A percentile compares a stretch with the other conserved stretches of the same genome.
Conservation (phyloP, 1,284 basidiomycete species). For the Pterulicium gracile region DNA sequence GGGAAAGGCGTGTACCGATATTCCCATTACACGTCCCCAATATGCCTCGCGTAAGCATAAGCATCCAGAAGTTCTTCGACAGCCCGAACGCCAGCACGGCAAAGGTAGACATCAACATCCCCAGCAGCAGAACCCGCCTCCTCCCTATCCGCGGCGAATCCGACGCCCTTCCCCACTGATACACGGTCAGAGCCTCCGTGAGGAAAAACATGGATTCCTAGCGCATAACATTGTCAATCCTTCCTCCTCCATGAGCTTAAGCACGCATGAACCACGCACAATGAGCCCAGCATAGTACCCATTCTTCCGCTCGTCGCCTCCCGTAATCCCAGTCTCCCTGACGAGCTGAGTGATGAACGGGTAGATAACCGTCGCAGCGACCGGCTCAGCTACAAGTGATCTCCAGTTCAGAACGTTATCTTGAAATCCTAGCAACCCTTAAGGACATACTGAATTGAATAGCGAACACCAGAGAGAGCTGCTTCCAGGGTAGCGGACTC, state of each 20-base stretch:
- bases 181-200: conserved; percentile 17
- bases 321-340: conserved; percentile 17
- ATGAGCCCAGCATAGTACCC: conserved; percentile 29
- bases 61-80: conserved; percentile 15
- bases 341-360: conserved; percentile 24
- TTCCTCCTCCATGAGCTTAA: not conserved
- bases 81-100: conserved; percentile 22
- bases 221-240: not conserved
- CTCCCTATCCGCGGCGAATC: conserved; percentile 20
- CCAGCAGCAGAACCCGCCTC: conserved; percentile 21
- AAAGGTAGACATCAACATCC: conserved; percentile 19
- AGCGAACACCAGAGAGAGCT: conserved; percentile 11
- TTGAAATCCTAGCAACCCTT: not conserved
- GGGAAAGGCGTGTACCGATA: conserved; percentile 10
- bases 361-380: conserved; percentile 20
- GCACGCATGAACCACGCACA: conserved; percentile 10
- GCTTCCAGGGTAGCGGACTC: conserved; percentile 15
- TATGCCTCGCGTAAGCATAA: conserved; percentile 18
- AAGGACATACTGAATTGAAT: conserved; percentile 6
- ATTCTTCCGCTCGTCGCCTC: conserved; percentile 14
- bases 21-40: conserved; percentile 19
- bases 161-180: conserved; percentile 24
- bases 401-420: conserved; percentile 7
- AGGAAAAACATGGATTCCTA: conserved; percentile 21
- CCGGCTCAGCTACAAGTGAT: conserved; percentile 19